phyloP scores from a whole-genome alignment of 306 rosid species.

The Quercus parvula region DNA sequence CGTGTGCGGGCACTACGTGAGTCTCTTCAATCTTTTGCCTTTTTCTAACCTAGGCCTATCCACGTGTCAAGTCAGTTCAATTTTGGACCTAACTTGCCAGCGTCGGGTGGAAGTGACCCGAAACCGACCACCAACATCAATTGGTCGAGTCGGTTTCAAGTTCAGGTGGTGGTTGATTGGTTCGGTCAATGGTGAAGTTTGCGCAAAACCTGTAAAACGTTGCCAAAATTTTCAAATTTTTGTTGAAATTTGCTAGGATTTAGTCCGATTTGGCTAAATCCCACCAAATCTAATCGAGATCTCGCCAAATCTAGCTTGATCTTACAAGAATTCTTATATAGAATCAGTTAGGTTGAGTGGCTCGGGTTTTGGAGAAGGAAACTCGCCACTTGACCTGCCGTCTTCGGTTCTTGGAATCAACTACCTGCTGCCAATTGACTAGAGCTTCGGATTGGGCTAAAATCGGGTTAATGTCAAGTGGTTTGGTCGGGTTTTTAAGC shows the following conservation, averaged over 20 bases:
- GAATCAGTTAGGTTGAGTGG: accelerated
- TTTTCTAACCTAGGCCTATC: too few relatives aligned
- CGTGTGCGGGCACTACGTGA: too few relatives aligned
- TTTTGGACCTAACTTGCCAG: accelerated
- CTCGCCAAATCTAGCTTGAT: accelerated
- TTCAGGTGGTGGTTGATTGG: accelerated
- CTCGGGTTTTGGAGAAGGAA: too few relatives aligned
- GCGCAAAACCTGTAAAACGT: accelerated
- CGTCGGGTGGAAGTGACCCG: accelerated
- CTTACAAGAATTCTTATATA: too few relatives aligned
- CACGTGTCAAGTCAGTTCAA: accelerated
- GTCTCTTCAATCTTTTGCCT: too few relatives aligned
- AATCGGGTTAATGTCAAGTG: accelerated
- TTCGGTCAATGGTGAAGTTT: accelerated
- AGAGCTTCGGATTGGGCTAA: accelerated
- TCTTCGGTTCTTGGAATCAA: accelerated
- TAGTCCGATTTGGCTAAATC: too few relatives aligned
- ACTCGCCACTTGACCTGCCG: accelerated
- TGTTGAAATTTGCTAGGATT: too few relatives aligned
- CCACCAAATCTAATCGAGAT: accelerated
- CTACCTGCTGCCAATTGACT: accelerated
- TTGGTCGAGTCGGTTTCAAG: too few relatives aligned
- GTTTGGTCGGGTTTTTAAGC: accelerated
- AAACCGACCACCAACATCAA: too few relatives aligned
- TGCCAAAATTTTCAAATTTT: too few relatives aligned